Evolutionary conservation across 1,284 basidiomycete species (phyloP), one percentile per base, ranked within the genome.

Genomic region (Ceratobasidium sp.): DNA sequence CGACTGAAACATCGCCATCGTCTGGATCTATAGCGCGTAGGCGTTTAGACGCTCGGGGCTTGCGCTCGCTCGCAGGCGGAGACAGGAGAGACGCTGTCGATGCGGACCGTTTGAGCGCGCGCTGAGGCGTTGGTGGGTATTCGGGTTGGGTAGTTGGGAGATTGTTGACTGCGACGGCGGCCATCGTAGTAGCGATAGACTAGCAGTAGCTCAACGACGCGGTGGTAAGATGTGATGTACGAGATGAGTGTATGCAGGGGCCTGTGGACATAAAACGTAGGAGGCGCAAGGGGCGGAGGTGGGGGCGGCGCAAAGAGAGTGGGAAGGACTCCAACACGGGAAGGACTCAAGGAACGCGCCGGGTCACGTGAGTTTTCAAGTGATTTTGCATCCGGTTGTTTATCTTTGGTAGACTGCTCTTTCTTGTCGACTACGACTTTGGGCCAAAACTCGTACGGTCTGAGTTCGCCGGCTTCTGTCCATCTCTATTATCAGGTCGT

Each of bases 11-110:
- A 33, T 80, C 70, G 55, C 78, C 79, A 53, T 78, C 77, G 28
- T 77, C 76, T 13, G 66, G 49, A n/a, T 77, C 69, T 42, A 66
- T 26, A 12, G 64, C 49, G 18, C 63, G 60, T 28, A 75, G 71
- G n/a, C 72, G 72, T 53, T 72, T 80, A 7, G 78, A 75, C 33
- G 77, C 60, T 28, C 70, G 77, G 9, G 63, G 72, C 56, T 78
- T 78, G 26, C 72, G 61, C 6, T 63, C 69, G 53, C 77, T 80
- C 12, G 72, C 70, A 44, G 79, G 79, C n/a, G 79, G 79, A 28
- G 79, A 78, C 46, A 80, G 51, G 42, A 80, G 69, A 23, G 63
- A 63, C 7, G 79, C 79, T 15, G 79, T 66, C 26, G 79, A 80
- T 9, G 79, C 79, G 5, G 76, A 72, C 12, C 79, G 76, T 56